Base-by-base conservation (phyloP, 805 yeast species). In the Metschnikowia drakensbergensis region DNA sequence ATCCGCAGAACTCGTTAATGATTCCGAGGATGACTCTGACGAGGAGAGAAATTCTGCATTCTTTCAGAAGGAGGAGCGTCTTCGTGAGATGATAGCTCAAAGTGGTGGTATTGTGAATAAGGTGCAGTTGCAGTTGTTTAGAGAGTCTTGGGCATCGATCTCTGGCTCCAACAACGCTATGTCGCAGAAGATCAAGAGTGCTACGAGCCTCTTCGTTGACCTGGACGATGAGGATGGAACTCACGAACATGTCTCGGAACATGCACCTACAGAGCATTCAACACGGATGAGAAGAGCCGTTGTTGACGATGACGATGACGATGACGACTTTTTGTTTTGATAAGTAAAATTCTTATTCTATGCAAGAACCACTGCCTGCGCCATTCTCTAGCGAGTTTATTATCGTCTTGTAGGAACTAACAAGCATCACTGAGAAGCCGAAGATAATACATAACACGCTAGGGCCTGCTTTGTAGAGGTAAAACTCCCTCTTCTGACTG, bases 321-420 rank as follows among this genome's bases (percentile, higher is more conserved):
- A 36, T 50, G 42, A 34, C 39, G 10, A 11, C 9, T 11, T 10
- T 37, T 25, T 8, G 11, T 36, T 26, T 26, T 38, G 22, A n/a
- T 9, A 2, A 17, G n/a, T 5, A 25, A 13, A 6, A 27, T 48
- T 59, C 64, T 66, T 72, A 26, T 54, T 65, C 36, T 33, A 68
- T 71, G 63, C 88, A 83, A 53, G 82, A 84, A 3, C 49, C 40
- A 27, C 72, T 79, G 22, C 66, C 76, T 8, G 65, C 68, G 7
- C 65, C 71, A 34, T 49, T 54, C 7, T 65, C 61, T 10, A 75
- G 31, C 26, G 82, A 70, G 34, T 74, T 69, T 11, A 74, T 51
- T 3, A 88, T 72, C 1, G 95, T 87, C 72, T 86, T 91, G 17
- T 77, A 67, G 0, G 96, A 83, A n/a, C 96, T 86, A 10, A 89